Evolutionary conservation across 2,329 filamentous ascomycete genomes (phyloP).

Genomic region (Colletotrichum trifolii): DNA sequence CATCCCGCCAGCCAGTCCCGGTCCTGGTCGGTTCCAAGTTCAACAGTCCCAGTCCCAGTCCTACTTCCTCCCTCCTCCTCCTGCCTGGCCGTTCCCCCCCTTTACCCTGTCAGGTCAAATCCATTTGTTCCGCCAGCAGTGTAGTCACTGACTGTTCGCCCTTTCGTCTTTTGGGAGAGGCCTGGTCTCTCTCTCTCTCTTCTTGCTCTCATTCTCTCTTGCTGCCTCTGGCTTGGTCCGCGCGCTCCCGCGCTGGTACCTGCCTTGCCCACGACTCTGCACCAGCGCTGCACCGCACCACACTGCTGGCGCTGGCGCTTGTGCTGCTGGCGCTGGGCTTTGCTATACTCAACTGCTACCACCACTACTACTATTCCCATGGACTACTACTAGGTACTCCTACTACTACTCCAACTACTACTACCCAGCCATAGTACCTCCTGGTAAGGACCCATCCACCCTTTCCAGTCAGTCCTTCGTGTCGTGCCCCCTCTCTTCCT

Average conservation of each 20-base stretch:
- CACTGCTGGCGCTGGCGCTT: constrained; percentile 23
- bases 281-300: constrained; percentile 21
- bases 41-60: constrained; percentile 11
- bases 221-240: constrained; percentile 28
- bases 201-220: constrained; percentile 23
- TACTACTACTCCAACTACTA: too few species aligned
- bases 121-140: constrained; percentile 10
- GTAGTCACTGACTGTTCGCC: constrained; percentile 20
- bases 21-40: background rate
- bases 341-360: constrained; percentile 9
- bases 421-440: background rate
- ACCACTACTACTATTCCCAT: constrained; percentile 9
- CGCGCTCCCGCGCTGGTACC: constrained; percentile 33
- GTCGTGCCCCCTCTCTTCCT: constrained; percentile 38
- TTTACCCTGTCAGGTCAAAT: constrained; percentile 1
- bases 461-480: constrained; percentile 27
- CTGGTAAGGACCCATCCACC: constrained; percentile 28
- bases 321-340: constrained; percentile 9
- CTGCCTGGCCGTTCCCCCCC: too few species aligned
- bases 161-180: too few species aligned
- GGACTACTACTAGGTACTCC: background rate
- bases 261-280: constrained; percentile 35
- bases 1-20: constrained; percentile 30
- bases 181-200: constrained; percentile 9
- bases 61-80: background rate